Evolutionary conservation across 228 moss, liverwort and hornwort species (phyloP), one percentile per base, ranked within the genome.

Genomic region (Sphagnum magellanicum): DNA sequence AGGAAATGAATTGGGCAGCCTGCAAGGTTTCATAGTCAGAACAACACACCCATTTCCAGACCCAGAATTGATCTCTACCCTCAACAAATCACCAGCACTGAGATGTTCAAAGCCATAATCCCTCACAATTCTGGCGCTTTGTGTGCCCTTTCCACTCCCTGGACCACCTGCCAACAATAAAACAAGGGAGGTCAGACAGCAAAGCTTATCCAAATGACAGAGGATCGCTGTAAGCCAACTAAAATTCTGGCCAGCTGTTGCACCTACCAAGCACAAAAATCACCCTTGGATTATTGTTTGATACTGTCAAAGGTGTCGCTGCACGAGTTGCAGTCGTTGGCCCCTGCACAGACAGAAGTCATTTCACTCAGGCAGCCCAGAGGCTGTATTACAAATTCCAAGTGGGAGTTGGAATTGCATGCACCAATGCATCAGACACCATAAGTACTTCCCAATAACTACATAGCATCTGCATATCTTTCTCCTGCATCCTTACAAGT

Each of bases 61-160:
- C 46, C 85, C 85, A 66, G 97, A 97, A 53, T 90, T 90, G 11
- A 90, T 91, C 77, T 97, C 97, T 72, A 90, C 97, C 69, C 97
- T 84, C 73, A 97, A 67, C 51, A 97, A 83, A 73, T 97, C 97
- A 12, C 97, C 97, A n/a, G 97, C 97, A 67, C 97, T 97, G 50
- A 97, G 80, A 66, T 97, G 97, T 6, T 81, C 79, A 67, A 91
- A 97, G 4, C 93, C 90, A 58, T 87, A 93, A 50, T 75, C 86
- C 4, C 93, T 85, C 50, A 93, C 97, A 72, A 97, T 91, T 71
- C 81, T 97, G 6, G 79, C 12, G 63, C 97, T 93, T 72, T 97
- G 97, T 8, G 97, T 97, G 7, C 97, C 97, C 77, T 97, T 97
- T 16, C 97, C 97, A 77, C 97, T 97, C 58, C 97, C 97, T 52